phyloP scores from a whole-genome alignment of 2,329 filamentous ascomycete species.

The Daldinia sp. region DNA sequence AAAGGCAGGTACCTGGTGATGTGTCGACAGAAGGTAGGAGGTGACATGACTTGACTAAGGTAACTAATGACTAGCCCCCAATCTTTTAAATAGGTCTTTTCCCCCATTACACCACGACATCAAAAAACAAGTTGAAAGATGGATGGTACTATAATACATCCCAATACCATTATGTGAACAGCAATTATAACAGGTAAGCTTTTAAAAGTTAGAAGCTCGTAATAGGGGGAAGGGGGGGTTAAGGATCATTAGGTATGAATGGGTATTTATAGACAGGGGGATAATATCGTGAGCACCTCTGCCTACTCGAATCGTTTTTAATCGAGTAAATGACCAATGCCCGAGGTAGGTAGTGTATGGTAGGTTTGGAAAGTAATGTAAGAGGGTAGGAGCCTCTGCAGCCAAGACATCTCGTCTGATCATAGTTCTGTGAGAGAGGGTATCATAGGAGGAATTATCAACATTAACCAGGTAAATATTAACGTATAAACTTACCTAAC shows the following conservation, averaged over 20 bases:
- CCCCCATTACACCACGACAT: constrained; percentile 19
- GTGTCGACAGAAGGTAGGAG: constrained; percentile 17
- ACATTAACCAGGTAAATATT: constrained; percentile 4
- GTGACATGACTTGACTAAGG: constrained; percentile 15
- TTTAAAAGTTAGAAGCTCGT: constrained; percentile 4
- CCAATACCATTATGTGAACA: constrained; percentile 1
- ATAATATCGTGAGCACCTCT: constrained; percentile 5
- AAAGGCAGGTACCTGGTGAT: constrained; percentile 5
- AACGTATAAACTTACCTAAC: constrained; percentile 36
- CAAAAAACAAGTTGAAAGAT: background rate
- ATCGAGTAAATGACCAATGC: background rate
- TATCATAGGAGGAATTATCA: constrained; percentile 14
- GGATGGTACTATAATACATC: constrained; percentile 33
- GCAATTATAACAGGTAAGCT: background rate
- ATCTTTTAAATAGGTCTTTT: constrained; percentile 9
- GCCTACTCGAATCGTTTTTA: constrained; percentile 8
- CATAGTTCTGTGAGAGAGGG: constrained; percentile 15
- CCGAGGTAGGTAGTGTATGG: constrained; percentile 15
- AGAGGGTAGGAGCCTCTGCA: constrained; percentile 6
- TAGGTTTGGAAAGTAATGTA: constrained; percentile 14
- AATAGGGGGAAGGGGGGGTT: background rate
- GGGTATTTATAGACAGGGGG: constrained; percentile 10
- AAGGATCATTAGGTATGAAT: background rate
- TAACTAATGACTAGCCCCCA: constrained; percentile 16
- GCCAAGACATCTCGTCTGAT: constrained; percentile 23